A percentile compares a stretch with the other conserved stretches of the same genome.
Conservation (phyloP, 257 asterid genomes). For the Pogostemon cablin region DNA sequence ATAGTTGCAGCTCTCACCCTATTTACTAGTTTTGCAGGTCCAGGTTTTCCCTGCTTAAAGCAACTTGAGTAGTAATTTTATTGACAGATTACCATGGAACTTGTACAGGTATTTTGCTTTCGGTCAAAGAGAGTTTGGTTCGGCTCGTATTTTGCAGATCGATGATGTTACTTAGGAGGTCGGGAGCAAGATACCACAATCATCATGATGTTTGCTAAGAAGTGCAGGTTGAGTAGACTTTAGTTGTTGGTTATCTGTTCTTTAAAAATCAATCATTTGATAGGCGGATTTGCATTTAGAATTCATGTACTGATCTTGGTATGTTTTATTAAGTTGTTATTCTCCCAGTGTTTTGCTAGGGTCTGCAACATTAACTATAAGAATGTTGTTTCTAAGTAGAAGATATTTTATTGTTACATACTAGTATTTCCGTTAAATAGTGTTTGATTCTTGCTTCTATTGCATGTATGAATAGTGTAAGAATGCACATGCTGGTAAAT, state of each 20-base stretch:
- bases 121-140: conserved; percentile 37
- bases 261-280: neutral
- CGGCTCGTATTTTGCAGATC: conserved; percentile 47
- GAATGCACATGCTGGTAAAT: too few relatives aligned
- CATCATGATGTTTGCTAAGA: conserved; percentile 29
- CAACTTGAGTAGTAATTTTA: conserved; percentile 43
- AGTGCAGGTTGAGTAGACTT: conserved; percentile 19
- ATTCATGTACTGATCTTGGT: neutral
- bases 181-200: neutral
- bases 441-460: too few relatives aligned
- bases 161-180: conserved; percentile 20
- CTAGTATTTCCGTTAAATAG: too few relatives aligned
- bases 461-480: too few relatives aligned
- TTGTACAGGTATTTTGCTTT: conserved; percentile 69
- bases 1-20: conserved; percentile 44
- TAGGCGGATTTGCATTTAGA: too few relatives aligned
- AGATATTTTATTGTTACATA: too few relatives aligned
- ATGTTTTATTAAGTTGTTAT: too few relatives aligned
- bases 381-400: too few relatives aligned
- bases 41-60: conserved; percentile 75
- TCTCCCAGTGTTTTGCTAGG: too few relatives aligned
- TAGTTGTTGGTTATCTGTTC: neutral
- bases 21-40: conserved; percentile 86
- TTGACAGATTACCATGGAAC: conserved; percentile 55
- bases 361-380: too few relatives aligned